A percentile compares a stretch with the other conserved stretches of the same genome.
These are phyloP conservation scores for Xanthoconium stramineum DNA, from an alignment of 768 basidiomycete species.

Conservation along the genomic window DNA sequence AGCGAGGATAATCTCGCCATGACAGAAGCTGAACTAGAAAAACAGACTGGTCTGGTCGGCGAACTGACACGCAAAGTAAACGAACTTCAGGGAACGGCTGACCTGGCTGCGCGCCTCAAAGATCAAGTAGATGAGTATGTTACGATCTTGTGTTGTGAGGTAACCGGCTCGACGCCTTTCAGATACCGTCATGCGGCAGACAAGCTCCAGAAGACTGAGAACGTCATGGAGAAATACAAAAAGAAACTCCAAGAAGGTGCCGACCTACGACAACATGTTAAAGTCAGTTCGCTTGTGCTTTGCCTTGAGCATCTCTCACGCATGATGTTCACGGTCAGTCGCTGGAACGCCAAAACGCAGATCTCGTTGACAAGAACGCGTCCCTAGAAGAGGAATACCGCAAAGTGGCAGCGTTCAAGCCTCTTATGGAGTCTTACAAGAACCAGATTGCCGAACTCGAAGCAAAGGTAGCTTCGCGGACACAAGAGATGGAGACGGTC, in stretches of 20 bases:
- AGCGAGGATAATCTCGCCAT: slow-evolving; percentile 88
- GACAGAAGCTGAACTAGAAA: slow-evolving; percentile 81
- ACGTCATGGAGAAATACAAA: slow-evolving; percentile 98
- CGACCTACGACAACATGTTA: slow-evolving; percentile 82
- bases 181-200: slow-evolving; percentile 93
- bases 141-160: not conserved
- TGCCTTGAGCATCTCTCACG: not conserved
- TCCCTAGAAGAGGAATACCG: slow-evolving; percentile 90
- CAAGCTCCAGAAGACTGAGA: slow-evolving; percentile 89
- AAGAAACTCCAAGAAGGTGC: slow-evolving; percentile 96
- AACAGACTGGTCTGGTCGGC: slow-evolving; percentile 60
- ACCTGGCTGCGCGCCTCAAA: slow-evolving; percentile 75
- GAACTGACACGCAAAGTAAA: slow-evolving; percentile 80
- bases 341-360: slow-evolving; percentile 90
- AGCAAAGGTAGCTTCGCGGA: slow-evolving; percentile 57
- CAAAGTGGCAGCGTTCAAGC: slow-evolving; percentile 82
- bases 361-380: slow-evolving; percentile 87
- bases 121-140: slow-evolving; percentile 91
- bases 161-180: not conserved
- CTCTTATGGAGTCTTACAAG: slow-evolving; percentile 91
- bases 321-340: slow-evolving; percentile 42
- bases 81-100: slow-evolving; percentile 74
- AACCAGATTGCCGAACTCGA: slow-evolving; percentile 81
- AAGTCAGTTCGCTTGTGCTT: slow-evolving; percentile 43
- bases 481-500: slow-evolving; percentile 69